Conservation (phyloP, 2,329 filamentous ascomycete genomes). For the Pseudogymnoascus sp. region DNA sequence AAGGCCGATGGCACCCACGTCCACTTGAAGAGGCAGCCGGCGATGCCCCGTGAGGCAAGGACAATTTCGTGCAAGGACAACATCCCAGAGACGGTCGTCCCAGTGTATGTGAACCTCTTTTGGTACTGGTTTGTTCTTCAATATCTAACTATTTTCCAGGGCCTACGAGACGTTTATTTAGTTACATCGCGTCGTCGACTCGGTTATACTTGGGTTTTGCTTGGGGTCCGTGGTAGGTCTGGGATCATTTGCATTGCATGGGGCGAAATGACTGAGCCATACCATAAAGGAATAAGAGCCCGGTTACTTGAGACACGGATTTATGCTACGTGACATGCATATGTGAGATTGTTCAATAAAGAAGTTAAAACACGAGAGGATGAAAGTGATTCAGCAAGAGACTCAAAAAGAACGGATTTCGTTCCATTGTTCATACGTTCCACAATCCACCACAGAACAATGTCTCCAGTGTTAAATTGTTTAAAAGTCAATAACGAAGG, state of each 20-base stretch:
- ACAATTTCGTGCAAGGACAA: conserved; percentile 75
- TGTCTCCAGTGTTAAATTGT: background rate
- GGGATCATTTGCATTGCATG: conserved; percentile 7
- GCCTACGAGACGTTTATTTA: conserved; percentile 10
- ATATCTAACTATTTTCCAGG: conserved; percentile 57
- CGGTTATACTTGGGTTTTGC: conserved; percentile 5
- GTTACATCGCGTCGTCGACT: conserved; percentile 5
- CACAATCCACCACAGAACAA: background rate
- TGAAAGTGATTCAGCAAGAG: background rate
- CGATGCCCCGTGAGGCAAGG: conserved; percentile 68
- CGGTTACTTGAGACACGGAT: conserved; percentile 1
- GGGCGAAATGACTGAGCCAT: conserved; percentile 5
- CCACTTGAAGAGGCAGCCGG: conserved; percentile 86
- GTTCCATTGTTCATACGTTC: background rate
- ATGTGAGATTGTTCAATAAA: background rate
- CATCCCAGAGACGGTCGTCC: conserved; percentile 82
- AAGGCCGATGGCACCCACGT: conserved; percentile 82
- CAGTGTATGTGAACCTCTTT: conserved; percentile 33
- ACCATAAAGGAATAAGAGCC: conserved; percentile 9
- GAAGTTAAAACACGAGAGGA: background rate
- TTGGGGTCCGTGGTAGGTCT: conserved; percentile 8
- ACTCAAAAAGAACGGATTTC: background rate
- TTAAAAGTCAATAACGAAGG: background rate
- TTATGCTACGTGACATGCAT: background rate
- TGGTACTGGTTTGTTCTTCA: conserved; percentile 78